Evolutionary conservation across 192 early-diverging fungal species (phyloP), one percentile per base, ranked within the genome.

Genomic region (Gryganskiella cystojenkinii): DNA sequence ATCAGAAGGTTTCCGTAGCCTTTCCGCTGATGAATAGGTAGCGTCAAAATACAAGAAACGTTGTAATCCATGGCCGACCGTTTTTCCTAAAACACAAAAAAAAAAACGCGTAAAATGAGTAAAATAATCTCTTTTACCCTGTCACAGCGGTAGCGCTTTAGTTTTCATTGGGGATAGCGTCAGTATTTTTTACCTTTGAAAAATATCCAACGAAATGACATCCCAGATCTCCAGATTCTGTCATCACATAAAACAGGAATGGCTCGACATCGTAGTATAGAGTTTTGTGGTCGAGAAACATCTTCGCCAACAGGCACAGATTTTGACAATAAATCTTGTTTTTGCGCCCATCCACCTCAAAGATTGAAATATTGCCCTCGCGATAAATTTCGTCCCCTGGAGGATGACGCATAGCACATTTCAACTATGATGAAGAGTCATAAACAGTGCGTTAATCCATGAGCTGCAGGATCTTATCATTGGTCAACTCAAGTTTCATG

Each of bases 281-380:
- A 3, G 98, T 98, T 69, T 99, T 99, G 73, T 95, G 94, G 84
- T 98, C 96, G 19, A 99, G 79, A 79, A 98, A 99, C 92, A 96
- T 94, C 71, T 99, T 99, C 44, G 95, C 93, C 27, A 99, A 76
- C 14, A 99, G 86, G 63, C 98, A 99, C 30, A 99, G 83, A 80
- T 97, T 98, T 74, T 98, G 98, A 84, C 98, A 98, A 64, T 98
- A 99, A 19, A 97, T 85, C 88, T 98, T 99, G 84, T 98, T 95
- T 73, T 96, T 97, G 17, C 95, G 84, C 8, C 98, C 98, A 66
- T 99, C 98, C 4, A 99, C 95, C 72, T 99, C 98, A 80, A 98
- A 99, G 25, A 98, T 90, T 15, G 90, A 90, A 22, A 99, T 76
- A 15, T 86, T 84, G n/a, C 87, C 92, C 67, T 98, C 94, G 37